Evolutionary conservation across 1,284 basidiomycete species (phyloP), one percentile per base, ranked within the genome.

Genomic region (Moesziomyces parantarcticus): DNA sequence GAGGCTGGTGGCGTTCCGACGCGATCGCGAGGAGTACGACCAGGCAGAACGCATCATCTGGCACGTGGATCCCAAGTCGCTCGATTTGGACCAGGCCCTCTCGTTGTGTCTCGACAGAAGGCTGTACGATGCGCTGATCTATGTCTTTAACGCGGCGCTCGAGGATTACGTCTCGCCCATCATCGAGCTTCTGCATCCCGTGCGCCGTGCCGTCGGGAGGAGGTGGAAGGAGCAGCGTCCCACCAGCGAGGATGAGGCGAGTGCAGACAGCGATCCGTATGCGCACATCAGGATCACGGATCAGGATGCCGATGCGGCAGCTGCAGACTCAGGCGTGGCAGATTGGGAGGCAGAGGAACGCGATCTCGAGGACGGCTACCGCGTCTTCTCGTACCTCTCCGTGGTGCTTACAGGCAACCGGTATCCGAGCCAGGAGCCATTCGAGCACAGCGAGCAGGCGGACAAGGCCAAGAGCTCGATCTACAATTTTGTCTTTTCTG

Each of bases 41-140:
- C 87, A 90, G 3, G 92, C 92, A 1, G 94, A 99, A 83, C 88
- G 89, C 41, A 87, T 99, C 61, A 96, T 99, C 56, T 97, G 94
- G 92, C 93, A 97, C 82, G 93, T 98, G 62, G 92, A 97, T 75
- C 94, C 96, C 0, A 86, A 89, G 16, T 92, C 91, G 76, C 86
- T 99, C 60, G 97, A 99, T 81, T 90, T 98, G 83, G 92, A 99
- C 81, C 97, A 98, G 84, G 91, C 92, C 1, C 90, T 98, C 65
- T 88, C 85, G 18, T 87, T 99, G 5, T 99, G 97, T 80, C 90
- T 93, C 79, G 87, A 87, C 56, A 89, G 93, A 78, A 87, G 88
- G 29, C 88, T 99, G 2, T 97, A 94, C 86, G 96, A 98, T 80
- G 95, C 96, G 0, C 88, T 99, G 64, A 91, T 96, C 65, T 95